These are phyloP conservation scores for Citrus sinensis DNA, from an alignment of 345 rosid genomes.

Conservation along the genomic window DVS_A1.0 CM039161.1:23394501-23395000, in stretches of 20 bases:
- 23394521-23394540: slow-evolving; percentile 53
- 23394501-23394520: slow-evolving; percentile 44
- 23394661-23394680: background rate
- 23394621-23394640: background rate
- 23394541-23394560: slow-evolving; percentile 42
- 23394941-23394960: slow-evolving; percentile 39
- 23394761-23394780: background rate
- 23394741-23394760: background rate
- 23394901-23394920: slow-evolving; percentile 35
- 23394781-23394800: slow-evolving; percentile 21
- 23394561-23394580: slow-evolving; percentile 48
- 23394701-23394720: background rate
- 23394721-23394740: background rate
- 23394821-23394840: slow-evolving; percentile 38
- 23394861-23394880: slow-evolving; percentile 26
- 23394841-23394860: slow-evolving; percentile 32
- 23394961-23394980: slow-evolving; percentile 28
- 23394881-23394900: slow-evolving; percentile 39
- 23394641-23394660: background rate
- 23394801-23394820: slow-evolving; percentile 30
- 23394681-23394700: background rate
- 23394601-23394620: background rate
- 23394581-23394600: slow-evolving; percentile 51
- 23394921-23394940: slow-evolving; percentile 30
- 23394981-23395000: slow-evolving; percentile 13